A percentile compares a stretch with the other conserved stretches of the same genome.
Evolutionary conservation across 495 filamentous ascomycete species (phyloP).

Genomic region (Parachaetomium inaequale): DNA sequence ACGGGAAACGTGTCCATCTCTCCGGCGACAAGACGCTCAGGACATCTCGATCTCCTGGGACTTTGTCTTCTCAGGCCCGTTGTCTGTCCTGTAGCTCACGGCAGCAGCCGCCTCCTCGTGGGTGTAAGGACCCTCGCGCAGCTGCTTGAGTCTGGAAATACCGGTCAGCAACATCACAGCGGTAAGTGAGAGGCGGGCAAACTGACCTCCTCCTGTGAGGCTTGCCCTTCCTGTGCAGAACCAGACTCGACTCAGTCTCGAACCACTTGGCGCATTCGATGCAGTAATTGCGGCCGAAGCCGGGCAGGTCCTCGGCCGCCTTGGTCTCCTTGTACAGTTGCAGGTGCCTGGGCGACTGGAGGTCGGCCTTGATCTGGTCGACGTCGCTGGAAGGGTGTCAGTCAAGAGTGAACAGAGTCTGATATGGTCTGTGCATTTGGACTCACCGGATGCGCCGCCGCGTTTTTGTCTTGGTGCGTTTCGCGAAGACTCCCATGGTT

Average conservation of each 20-base stretch:
- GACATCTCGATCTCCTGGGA: conserved; percentile 30
- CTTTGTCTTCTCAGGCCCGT: conserved; percentile 26
- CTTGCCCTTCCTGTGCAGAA: conserved; percentile 77
- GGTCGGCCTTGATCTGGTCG: conserved; percentile 82
- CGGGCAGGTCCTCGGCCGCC: conserved; percentile 80
- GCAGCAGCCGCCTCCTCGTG: conserved; percentile 84
- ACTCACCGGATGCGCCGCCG: conserved; percentile 49
- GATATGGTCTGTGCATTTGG: neutral
- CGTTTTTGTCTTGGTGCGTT: conserved; percentile 59
- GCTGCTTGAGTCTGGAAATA: conserved; percentile 58
- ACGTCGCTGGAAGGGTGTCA: conserved; percentile 57
- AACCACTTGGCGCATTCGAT: conserved; percentile 96
- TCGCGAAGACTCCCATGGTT: conserved; percentile 50
- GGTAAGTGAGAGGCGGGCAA: neutral
- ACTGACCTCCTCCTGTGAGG: conserved; percentile 83
- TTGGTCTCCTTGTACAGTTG: conserved; percentile 71
- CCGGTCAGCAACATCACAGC: neutral
- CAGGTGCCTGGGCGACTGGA: conserved; percentile 71
- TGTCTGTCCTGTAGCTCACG: conserved; percentile 49
- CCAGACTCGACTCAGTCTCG: conserved; percentile 75
- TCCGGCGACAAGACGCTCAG: conserved; percentile 6
- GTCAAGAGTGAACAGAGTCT: neutral
- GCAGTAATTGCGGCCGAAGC: conserved; percentile 78
- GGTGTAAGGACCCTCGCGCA: conserved; percentile 77
- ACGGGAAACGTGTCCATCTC: neutral